Evolutionary conservation across 345 rosid genomes (phyloP), one percentile per base, ranked within the genome.

Genomic region (Xanthoceras sorbifolium): DNA sequence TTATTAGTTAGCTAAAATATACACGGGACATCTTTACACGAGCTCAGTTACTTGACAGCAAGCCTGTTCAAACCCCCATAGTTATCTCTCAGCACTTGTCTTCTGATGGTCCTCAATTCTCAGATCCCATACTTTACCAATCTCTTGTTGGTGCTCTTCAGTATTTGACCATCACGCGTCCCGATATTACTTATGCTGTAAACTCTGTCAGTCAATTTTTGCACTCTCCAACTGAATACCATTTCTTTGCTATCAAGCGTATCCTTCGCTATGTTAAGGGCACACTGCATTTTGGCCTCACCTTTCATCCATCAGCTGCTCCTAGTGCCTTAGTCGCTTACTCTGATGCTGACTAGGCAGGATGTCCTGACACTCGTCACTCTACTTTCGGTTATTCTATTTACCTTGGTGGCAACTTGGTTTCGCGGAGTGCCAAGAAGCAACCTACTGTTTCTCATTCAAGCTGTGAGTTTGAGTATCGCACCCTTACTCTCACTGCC

Each of bases 261-360:
- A 66, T 66, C n/a, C 50, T 76, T 28, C 54, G 54, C 57, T 76
- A 76, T 76, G 36, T 32, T 32, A 32, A 32, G 36, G 4, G 4
- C 36, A 32, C 36, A 32, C 4, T 32, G 36, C 36, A 76, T 48
- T 50, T 42, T 65, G 72, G 78, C 50, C 63, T 76, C 52, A 32
- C 36, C 2, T 32, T 32, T 46, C 57, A 12, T 26, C 34, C 31
- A 10, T 23, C 32, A 5, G 15, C 44, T 32, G 6, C 72, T 42
- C n/a, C 63, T 31, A 14, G 28, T 75, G 22, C 40, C 26, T 29
- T 75, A 22, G 11, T 32, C 29, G 78, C 71, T 20, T 75, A 42
- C 63, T 75, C 63, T 52, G 65, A 76, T 76, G 78, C 78, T 3
- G 65, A 65, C 4, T 76, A 64, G 71, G 78, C 50, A 20, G 40